These are phyloP conservation scores for Triticum aestivum DNA, from an alignment of 176 grass and related monocot genomes.

Conservation along the genomic window DNA sequence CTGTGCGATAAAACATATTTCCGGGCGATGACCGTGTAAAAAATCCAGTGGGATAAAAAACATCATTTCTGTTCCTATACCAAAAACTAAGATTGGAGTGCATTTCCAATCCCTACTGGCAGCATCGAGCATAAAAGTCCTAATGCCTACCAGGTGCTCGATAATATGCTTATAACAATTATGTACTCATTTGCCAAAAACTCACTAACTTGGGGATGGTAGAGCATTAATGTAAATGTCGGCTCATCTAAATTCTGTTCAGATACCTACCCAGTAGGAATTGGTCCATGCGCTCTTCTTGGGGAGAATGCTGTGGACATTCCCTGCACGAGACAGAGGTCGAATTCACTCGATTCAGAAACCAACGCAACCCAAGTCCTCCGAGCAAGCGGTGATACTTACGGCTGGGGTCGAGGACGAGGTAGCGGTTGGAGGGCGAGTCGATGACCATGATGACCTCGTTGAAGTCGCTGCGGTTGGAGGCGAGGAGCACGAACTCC, in stretches of 20 bases:
- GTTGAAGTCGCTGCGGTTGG: conserved; percentile 57
- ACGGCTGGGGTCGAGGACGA: conserved; percentile 77
- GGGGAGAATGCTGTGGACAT: conserved; percentile 80
- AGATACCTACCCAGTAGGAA: conserved; percentile 75
- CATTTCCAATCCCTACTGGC: background rate
- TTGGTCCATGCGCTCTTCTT: conserved; percentile 81
- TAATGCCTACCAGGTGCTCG: background rate
- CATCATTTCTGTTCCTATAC: too few relatives aligned
- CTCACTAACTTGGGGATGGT: background rate
- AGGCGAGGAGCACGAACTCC: conserved; percentile 53
- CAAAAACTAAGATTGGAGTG: too few relatives aligned
- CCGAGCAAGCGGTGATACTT: background rate
- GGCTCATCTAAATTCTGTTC: background rate
- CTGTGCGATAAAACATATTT: too few relatives aligned
- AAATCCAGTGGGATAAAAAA: too few relatives aligned
- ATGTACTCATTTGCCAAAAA: background rate
- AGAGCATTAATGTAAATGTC: background rate
- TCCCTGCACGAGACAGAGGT: conserved; percentile 42
- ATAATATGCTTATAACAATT: background rate
- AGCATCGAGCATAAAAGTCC: conserved; percentile 3
- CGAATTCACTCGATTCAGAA: background rate
- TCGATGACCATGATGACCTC: conserved; percentile 80
- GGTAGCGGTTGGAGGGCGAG: conserved; percentile 53
- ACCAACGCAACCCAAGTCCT: background rate
- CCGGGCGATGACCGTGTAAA: too few relatives aligned